These are phyloP conservation scores for Dryadomyces quercus-mongolicae DNA, from an alignment of 2,329 filamentous ascomycete species.

Conservation along the genomic window DNA sequence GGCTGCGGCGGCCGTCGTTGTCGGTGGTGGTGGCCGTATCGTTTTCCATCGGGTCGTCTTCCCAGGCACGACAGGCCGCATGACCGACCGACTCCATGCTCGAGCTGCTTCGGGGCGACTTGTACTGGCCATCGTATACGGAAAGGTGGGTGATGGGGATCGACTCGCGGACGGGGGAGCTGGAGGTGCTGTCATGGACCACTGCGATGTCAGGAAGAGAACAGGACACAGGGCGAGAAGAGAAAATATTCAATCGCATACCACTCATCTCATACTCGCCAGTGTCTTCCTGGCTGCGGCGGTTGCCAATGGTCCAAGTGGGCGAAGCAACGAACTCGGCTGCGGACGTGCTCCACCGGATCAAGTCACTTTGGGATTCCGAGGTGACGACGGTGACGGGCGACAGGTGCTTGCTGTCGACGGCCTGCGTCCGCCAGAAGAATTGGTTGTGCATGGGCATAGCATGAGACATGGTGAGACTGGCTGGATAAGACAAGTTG, in stretches of 20 bases:
- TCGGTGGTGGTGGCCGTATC: no score
- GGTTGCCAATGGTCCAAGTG: constrained; percentile 48
- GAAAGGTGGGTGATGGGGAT: background rate
- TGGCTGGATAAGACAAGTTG: no score
- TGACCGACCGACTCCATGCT: no score
- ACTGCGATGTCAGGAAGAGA: background rate
- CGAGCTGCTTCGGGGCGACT: background rate
- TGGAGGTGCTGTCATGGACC: background rate
- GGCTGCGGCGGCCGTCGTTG: no score
- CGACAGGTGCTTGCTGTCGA: background rate
- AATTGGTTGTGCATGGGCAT: no score
- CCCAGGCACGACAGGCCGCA: no score
- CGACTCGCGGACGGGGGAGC: background rate
- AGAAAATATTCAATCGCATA: no score
- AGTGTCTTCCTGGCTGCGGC: constrained; percentile 41
- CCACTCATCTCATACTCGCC: constrained; percentile 73
- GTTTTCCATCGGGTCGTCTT: no score
- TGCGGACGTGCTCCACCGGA: constrained; percentile 43
- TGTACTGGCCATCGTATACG: background rate
- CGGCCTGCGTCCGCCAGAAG: no score
- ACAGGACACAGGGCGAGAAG: no score
- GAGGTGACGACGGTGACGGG: background rate
- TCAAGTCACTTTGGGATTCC: constrained; percentile 18
- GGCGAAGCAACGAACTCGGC: constrained; percentile 51
- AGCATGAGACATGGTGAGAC: no score